Conservation (phyloP, 768 basidiomycete species). For the Scleroderma citrinum region DNA sequence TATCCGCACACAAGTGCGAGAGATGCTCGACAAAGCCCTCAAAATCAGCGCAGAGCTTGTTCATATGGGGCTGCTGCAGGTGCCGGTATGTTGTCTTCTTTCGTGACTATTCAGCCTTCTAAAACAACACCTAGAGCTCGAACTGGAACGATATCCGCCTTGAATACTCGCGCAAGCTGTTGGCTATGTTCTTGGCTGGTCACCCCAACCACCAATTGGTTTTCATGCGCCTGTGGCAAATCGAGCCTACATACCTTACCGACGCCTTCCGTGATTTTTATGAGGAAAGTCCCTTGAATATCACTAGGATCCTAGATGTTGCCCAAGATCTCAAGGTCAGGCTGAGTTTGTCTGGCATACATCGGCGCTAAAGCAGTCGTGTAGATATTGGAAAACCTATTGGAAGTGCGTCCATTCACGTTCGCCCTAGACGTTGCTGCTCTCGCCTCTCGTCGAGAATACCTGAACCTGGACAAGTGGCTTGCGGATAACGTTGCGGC, state of each 20-base stretch:
- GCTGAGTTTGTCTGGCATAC: conserved; percentile 3
- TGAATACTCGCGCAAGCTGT: conserved; percentile 81
- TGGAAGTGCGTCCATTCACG: conserved; percentile 82
- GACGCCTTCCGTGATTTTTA: conserved; percentile 90
- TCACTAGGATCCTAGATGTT: conserved; percentile 91
- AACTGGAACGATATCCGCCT: conserved; percentile 83
- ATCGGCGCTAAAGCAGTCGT: not conserved
- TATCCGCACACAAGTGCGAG: conserved; percentile 70
- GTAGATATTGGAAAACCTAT: conserved; percentile 86
- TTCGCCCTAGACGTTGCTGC: conserved; percentile 94
- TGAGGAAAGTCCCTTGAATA: conserved; percentile 85
- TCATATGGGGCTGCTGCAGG: conserved; percentile 87
- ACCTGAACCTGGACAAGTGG: conserved; percentile 96
- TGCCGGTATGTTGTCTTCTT: conserved; percentile 56
- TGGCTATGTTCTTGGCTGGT: conserved; percentile 86
- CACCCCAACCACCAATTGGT: conserved; percentile 95
- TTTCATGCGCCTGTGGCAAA: conserved; percentile 95
- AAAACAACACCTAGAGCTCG: conserved; percentile 44
- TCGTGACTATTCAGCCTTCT: not conserved
- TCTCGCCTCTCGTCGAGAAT: conserved; percentile 86
- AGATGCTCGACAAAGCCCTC: conserved; percentile 91
- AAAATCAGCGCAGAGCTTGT: conserved; percentile 93
- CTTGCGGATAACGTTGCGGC: conserved; percentile 78
- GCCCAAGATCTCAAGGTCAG: conserved; percentile 90
- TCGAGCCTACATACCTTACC: conserved; percentile 79